Conservation (phyloP, 495 filamentous ascomycete species). For the Opeltia flavorubescens region DNA sequence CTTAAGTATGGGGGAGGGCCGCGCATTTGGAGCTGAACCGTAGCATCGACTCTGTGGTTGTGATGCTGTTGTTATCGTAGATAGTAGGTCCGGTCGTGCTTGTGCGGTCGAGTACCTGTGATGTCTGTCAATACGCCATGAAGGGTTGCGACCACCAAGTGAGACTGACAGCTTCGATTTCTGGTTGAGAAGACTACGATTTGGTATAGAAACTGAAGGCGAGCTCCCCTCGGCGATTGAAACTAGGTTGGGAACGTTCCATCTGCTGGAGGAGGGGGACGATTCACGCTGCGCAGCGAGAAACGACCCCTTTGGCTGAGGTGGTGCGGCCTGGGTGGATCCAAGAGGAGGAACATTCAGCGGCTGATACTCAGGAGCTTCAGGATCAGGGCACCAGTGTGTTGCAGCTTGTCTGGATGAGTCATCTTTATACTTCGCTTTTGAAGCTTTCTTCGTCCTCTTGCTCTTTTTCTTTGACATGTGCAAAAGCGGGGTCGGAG, state of each 20-base stretch:
- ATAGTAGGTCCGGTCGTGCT: too few relatives aligned
- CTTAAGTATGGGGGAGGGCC: background rate
- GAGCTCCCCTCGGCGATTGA: background rate
- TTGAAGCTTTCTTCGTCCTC: background rate
- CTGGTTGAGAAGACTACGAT: background rate
- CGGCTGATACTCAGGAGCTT: background rate
- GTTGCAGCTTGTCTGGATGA: background rate
- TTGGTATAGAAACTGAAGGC: background rate
- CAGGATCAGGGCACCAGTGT: background rate
- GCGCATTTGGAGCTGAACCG: background rate
- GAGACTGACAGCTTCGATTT: conserved; percentile 3
- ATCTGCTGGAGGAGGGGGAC: too few relatives aligned
- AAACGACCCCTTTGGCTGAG: too few relatives aligned
- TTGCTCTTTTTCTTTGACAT: background rate
- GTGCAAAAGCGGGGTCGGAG: background rate
- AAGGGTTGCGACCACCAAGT: background rate
- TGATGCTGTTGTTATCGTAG: conserved; percentile 16
- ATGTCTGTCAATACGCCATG: conserved; percentile 8
- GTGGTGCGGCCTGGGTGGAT: too few relatives aligned
- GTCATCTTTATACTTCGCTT: background rate
- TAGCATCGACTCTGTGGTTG: conserved; percentile 12
- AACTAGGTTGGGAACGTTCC: background rate
- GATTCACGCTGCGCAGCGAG: too few relatives aligned
- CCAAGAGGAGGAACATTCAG: background rate
- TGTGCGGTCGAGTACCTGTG: conserved; percentile 4